These are phyloP conservation scores for Saccharomycopsis babjevae DNA, from an alignment of 805 yeast genomes.

Conservation along the genomic window DNA sequence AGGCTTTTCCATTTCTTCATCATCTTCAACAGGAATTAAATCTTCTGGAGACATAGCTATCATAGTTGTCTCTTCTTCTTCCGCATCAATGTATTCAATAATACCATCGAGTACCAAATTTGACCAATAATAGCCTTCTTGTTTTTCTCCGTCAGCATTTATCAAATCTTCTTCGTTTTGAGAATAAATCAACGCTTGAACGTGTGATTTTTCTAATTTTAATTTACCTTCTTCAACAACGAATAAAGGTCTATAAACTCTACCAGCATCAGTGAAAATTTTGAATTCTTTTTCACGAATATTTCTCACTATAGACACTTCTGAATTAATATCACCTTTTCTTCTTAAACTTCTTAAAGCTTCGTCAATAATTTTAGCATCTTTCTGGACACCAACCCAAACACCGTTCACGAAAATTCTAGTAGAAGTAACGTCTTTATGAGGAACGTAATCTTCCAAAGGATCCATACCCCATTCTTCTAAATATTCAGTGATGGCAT, in stretches of 20 bases:
- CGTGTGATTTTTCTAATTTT: constrained; percentile 75
- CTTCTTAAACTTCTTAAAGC: constrained; percentile 88
- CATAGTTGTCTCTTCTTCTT: constrained; percentile 96
- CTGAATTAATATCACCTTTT: constrained; percentile 91
- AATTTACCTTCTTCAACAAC: constrained; percentile 83
- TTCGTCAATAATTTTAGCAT: constrained; percentile 84
- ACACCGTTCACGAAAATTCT: constrained; percentile 97
- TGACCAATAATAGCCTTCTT: constrained; percentile 70
- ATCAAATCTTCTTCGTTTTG: constrained; percentile 46
- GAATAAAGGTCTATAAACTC: constrained; percentile 94
- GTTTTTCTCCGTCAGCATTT: constrained; percentile 34
- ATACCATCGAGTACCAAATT: constrained; percentile 75
- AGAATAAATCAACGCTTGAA: constrained; percentile 53
- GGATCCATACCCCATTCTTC: constrained; percentile 99
- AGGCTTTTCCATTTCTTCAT: constrained; percentile 30
- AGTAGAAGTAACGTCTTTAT: constrained; percentile 81
- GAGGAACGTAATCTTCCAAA: constrained; percentile 89
- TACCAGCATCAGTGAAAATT: constrained; percentile 96
- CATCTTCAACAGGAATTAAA: constrained; percentile 51
- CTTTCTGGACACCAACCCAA: constrained; percentile 98
- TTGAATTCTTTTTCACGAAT: constrained; percentile 94
- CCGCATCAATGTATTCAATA: constrained; percentile 96
- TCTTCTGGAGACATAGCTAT: constrained; percentile 99
- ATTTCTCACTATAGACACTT: constrained; percentile 93
- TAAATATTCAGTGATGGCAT: constrained; percentile 82